These are phyloP conservation scores for Oemleria cerasiformis DNA, from an alignment of 306 rosid species.

Conservation along the genomic window DNA sequence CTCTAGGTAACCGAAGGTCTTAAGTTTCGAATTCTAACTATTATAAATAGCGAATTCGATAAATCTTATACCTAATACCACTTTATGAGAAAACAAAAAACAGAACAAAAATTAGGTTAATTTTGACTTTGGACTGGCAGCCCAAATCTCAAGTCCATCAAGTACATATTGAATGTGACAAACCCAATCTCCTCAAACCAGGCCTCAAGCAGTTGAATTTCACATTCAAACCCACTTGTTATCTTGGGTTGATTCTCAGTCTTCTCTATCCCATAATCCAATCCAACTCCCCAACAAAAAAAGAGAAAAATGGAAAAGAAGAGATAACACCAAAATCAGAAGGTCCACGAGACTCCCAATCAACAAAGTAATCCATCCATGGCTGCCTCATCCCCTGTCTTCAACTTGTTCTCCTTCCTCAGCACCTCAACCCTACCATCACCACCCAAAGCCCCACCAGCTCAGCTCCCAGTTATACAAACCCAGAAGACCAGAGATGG, in stretches of 20 bases:
- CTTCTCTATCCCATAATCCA: too few species aligned
- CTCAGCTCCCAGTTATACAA: conserved; percentile 33
- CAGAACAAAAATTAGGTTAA: too few species aligned
- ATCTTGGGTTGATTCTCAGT: too few species aligned
- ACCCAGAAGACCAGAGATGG: conserved; percentile 26
- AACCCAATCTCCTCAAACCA: too few species aligned
- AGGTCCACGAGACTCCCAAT: not conserved
- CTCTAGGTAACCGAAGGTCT: too few species aligned
- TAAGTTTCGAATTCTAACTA: too few species aligned
- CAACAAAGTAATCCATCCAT: conserved; percentile 33
- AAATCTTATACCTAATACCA: too few species aligned
- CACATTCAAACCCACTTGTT: not conserved
- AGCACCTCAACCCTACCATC: conserved; percentile 50
- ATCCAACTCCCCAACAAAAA: not conserved
- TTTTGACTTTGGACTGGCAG: not conserved
- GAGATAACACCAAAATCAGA: conserved; percentile 5
- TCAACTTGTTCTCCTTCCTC: conserved; percentile 62
- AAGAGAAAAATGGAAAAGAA: not conserved
- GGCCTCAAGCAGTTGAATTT: too few species aligned
- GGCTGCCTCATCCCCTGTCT: conserved; percentile 66
- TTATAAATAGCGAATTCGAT: too few species aligned
- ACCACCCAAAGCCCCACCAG: conserved; percentile 32
- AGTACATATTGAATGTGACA: not conserved
- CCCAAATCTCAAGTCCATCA: not conserved
- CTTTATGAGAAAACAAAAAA: too few species aligned